A percentile compares a stretch with the other conserved stretches of the same genome.
phyloP scores from a whole-genome alignment of 179 eudicot species.

The Beta macrorhiza region DNA sequence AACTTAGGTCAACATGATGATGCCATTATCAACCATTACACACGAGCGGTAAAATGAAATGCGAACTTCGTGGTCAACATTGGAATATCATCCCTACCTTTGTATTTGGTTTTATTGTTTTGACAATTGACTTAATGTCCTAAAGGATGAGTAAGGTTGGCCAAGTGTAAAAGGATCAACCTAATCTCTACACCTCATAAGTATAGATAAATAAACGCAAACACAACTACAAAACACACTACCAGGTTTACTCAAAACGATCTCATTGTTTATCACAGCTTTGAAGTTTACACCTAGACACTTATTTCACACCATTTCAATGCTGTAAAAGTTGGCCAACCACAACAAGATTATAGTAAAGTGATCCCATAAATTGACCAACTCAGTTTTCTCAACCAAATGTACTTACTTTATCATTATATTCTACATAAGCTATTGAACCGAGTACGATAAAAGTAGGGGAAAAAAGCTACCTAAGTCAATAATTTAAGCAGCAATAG shows the following conservation, averaged over 20 bases:
- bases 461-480: neutral
- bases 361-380: neutral
- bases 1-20: neutral
- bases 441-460: neutral
- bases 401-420: neutral
- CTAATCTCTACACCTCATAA: neutral
- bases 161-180: neutral
- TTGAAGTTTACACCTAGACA: neutral
- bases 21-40: neutral
- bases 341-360: neutral
- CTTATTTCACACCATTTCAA: neutral
- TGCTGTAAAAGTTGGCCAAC: neutral
- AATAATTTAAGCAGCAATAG: slow-evolving; percentile 6
- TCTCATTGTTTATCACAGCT: neutral
- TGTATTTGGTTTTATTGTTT: too few relatives aligned
- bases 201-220: too few relatives aligned
- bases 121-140: neutral
- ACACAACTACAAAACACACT: neutral
- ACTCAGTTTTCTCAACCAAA: neutral
- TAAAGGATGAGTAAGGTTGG: neutral
- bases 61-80: too few relatives aligned
- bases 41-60: too few relatives aligned
- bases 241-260: neutral
- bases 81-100: too few relatives aligned
- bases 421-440: neutral